Conservation (phyloP, 345 rosid genomes). For the Gynandropsis gynandra region DNA sequence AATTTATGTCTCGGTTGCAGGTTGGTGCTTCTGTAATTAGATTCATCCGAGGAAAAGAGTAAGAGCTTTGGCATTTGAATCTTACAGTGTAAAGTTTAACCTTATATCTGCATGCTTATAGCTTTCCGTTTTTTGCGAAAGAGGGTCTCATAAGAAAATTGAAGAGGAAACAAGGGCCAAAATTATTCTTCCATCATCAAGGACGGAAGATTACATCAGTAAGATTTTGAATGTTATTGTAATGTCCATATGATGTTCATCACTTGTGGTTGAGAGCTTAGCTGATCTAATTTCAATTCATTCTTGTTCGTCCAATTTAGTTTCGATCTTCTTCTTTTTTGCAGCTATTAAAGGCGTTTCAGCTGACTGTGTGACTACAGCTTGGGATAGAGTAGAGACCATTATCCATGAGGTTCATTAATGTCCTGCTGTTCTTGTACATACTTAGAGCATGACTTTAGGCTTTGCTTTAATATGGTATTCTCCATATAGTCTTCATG, state of each 20-base stretch:
- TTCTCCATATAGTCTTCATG: no score
- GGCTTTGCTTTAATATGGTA: no score
- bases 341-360: conserved; percentile 78
- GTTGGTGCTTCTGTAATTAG: conserved; percentile 73
- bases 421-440: background rate
- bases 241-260: conserved; percentile 5
- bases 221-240: conserved; percentile 22
- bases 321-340: conserved; percentile 13
- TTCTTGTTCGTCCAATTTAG: background rate
- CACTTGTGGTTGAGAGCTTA: background rate
- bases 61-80: conserved; percentile 26
- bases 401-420: conserved; percentile 59
- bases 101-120: conserved; percentile 18
- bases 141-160: conserved; percentile 56
- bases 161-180: conserved; percentile 78
- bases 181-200: conserved; percentile 59
- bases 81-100: conserved; percentile 12
- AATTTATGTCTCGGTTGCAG: conserved; percentile 31
- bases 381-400: conserved; percentile 52
- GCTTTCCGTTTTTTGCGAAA: conserved; percentile 25
- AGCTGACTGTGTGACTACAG: conserved; percentile 47
- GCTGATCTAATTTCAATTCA: conserved; percentile 8
- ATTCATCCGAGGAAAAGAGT: conserved; percentile 75
- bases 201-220: conserved; percentile 61
- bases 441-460: no score